phyloP scores from a whole-genome alignment of 169 alveolate species.

The Eimeria praecox region DNA sequence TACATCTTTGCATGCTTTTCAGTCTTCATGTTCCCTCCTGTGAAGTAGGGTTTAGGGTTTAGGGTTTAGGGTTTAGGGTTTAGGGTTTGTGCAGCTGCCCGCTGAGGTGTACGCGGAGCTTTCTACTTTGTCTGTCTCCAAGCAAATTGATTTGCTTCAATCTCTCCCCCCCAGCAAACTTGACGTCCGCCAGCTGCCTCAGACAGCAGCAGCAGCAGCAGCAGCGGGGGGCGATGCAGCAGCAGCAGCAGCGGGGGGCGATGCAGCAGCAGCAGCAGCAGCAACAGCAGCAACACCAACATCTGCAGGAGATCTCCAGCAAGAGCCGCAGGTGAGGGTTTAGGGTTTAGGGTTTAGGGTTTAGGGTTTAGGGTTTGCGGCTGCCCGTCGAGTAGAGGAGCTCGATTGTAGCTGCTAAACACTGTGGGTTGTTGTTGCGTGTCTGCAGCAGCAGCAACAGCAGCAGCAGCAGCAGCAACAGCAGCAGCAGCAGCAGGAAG shows the following conservation, averaged over 20 bases:
- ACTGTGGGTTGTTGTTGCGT: background rate
- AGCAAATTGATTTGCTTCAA: background rate
- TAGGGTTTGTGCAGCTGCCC: conserved; percentile 14
- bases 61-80: background rate
- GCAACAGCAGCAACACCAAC: background rate
- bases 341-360: background rate
- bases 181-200: conserved; percentile 12
- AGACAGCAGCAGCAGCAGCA: background rate
- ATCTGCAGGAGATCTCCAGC: background rate
- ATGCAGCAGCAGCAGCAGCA: background rate
- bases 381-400: background rate
- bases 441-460: background rate
- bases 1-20: background rate
- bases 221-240: background rate
- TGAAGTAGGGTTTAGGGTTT: background rate
- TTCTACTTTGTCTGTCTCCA: background rate
- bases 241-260: background rate
- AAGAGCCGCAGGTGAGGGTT: background rate
- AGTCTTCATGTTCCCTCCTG: background rate
- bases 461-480: conserved; percentile 1
- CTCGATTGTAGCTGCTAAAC: background rate
- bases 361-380: background rate
- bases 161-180: conserved; percentile 20
- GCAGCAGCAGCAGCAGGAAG: conserved; percentile 5
- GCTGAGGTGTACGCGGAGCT: conserved; percentile 37